Base-by-base conservation (phyloP, 208 protist species). In the Porcisia deanei region DNA sequence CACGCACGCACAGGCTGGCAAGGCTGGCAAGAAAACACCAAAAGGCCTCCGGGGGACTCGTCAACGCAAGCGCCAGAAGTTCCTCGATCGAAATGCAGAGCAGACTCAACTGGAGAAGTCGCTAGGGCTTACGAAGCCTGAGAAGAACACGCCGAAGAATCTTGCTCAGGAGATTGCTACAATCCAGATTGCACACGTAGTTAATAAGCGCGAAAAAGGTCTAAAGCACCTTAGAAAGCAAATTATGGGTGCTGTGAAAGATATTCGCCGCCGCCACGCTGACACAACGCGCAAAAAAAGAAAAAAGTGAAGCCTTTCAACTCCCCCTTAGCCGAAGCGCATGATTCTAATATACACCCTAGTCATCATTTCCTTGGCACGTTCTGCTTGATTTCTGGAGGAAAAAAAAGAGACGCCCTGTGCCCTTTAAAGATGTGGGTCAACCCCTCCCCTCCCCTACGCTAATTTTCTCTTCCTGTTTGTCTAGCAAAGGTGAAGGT, bases 121-220 rank as follows among this genome's bases (percentile, higher is more conserved):
- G 43, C 66, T 97, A 39, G 90, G 90, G 25, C 8, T 94, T 43
- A 74, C 73, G 14, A 76, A 71, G 57, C 69, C 71, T 7, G 71
- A 82, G 12, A 87, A 86, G 55, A 67, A 63, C 14, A 61, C 86
- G 0, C 83, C 79, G 9, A 94, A 92, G 65, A 87, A 83, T 47
- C 79, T 97, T 25, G 80, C 89, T 7, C 88, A 95, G 73, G 81
- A 97, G 54, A 93, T 97, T 76, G 90, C 92, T 10, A 67, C 78
- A 18, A 91, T 97, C 71, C 73, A 93, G 58, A 91, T 97, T 68
- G 82, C 83, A 8, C 86, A 95, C 73, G 72, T 92, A 39, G 79
- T 97, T 7, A 94, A 94, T 81, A 93, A 85, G 67, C 82, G 92
- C 53, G 84, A 93, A 57, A 95, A 95, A 58, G 89, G 89, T 18